Conservation (phyloP, 2,329 filamentous ascomycete species). For the Metarhizium rileyi region DNA sequence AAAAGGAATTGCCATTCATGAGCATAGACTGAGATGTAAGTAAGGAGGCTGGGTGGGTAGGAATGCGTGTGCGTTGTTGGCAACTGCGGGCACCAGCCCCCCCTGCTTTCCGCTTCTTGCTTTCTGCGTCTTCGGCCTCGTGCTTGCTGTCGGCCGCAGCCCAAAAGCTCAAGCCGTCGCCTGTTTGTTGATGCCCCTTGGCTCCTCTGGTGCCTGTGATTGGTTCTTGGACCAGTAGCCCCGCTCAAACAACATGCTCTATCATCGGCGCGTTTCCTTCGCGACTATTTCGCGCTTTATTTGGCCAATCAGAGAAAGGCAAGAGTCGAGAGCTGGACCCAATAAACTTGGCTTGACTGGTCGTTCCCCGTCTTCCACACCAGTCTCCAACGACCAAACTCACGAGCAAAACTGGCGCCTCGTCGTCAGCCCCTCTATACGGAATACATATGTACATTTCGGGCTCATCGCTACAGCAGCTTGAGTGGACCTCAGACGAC, state of each 20-base stretch:
- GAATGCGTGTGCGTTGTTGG: conserved; percentile 7
- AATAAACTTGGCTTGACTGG: too few species aligned
- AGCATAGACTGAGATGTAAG: conserved; percentile 10
- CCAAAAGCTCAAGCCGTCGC: background rate
- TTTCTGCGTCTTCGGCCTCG: too few species aligned
- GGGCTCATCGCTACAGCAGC: too few species aligned
- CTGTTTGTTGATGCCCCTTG: background rate
- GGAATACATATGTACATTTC: too few species aligned
- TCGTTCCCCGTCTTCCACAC: too few species aligned
- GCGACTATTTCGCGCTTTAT: conserved; percentile 19
- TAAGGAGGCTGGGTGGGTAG: conserved; percentile 13
- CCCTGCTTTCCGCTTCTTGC: conserved; percentile 3
- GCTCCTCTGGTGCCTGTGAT: background rate
- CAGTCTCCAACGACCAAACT: too few species aligned
- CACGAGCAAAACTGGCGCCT: too few species aligned
- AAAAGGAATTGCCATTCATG: conserved; percentile 11
- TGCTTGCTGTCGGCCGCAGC: too few species aligned
- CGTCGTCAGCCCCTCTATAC: too few species aligned
- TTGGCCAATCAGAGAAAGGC: conserved; percentile 7
- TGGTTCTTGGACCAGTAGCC: background rate
- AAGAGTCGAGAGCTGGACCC: background rate
- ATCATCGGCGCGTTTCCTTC: conserved; percentile 19
- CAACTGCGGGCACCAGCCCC: conserved; percentile 12
- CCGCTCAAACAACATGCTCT: conserved; percentile 3
- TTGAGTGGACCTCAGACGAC: too few species aligned